Conservation (phyloP, 2,329 filamentous ascomycete genomes). For the Dothistroma septosporum region DNA sequence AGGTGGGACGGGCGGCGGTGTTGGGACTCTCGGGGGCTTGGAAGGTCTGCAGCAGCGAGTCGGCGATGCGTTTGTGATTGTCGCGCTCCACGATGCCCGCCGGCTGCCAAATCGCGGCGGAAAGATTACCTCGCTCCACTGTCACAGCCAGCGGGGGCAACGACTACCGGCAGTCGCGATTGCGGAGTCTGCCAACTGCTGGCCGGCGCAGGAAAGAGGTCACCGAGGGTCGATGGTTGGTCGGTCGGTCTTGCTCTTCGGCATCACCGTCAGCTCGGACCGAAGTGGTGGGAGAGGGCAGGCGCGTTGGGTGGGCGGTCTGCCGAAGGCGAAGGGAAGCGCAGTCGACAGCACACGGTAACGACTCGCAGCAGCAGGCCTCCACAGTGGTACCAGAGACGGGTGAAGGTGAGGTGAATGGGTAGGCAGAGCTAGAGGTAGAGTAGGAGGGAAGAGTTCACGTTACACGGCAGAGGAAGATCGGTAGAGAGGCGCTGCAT, state of each 20-base stretch:
- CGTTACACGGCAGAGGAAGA: slow-evolving; percentile 1
- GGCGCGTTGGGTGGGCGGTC: neutral
- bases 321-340: neutral
- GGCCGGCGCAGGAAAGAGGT: neutral
- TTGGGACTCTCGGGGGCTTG: slow-evolving; percentile 14
- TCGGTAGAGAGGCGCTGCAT: neutral
- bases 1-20: slow-evolving; percentile 11
- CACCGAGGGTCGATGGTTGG: neutral
- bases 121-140: neutral
- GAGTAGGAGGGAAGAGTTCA: slow-evolving; percentile 1
- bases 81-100: slow-evolving; percentile 17
- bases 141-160: neutral
- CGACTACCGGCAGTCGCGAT: neutral
- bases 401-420: neutral
- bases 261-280: neutral
- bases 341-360: neutral
- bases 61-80: slow-evolving; percentile 18
- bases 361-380: neutral
- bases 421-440: neutral
- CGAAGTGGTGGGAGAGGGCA: neutral
- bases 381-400: neutral
- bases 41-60: slow-evolving; percentile 21
- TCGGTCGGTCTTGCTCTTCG: slow-evolving; percentile 1
- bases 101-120: slow-evolving; percentile 9
- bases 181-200: neutral